Base-by-base conservation (phyloP, 371 early-diverging fungal genomes). In the Mortierella sp. region DNA sequence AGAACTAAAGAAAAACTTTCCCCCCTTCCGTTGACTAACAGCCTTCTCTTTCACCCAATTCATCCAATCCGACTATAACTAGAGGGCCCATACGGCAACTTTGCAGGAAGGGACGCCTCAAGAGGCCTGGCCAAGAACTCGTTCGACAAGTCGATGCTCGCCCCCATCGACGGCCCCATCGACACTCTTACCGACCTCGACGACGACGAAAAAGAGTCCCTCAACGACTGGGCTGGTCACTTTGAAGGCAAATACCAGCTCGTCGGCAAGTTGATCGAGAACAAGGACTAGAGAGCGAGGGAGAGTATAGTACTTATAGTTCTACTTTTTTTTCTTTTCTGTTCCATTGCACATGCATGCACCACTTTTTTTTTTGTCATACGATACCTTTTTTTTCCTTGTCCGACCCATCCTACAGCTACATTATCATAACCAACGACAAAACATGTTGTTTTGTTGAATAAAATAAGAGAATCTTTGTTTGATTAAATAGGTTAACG, bases 61-160 rank as follows among this genome's bases (percentile, higher is more conserved):
- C 29, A 6, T 40, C 45, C 6, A 16, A 26, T 48, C n/a, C 26
- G 13, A 13, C 2, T 19, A 14, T 14, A 22, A 19, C 7, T 86
- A 96, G 96, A 90, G 24, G 93, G 96, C 0, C 93, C 95, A 22
- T 98, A 98, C 85, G 96, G 93, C 29, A 95, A 96, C 85, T 98
- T 98, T 92, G 96, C 94, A 29, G 94, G 95, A 8, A 89, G 92
- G 22, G 95, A 95, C 83, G 95, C 95, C 1, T 94, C 94, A 8
- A 91, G 98, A 52, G 94, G 97, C 2, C 84, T 98, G 66, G 95
- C 97, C 52, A 96, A 95, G 82, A 92, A 96, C 80, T 95, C 96
- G 44, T 97, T 98, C 86, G 97, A 97, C 80, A 79, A 85, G 50
- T 92, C 93, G 0, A 91, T 97, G 90, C 86, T 96, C 44, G 87